These are phyloP conservation scores for Tuber microsphaerosporum DNA, from an alignment of 495 filamentous ascomycete species.

Conservation along the genomic window DNA sequence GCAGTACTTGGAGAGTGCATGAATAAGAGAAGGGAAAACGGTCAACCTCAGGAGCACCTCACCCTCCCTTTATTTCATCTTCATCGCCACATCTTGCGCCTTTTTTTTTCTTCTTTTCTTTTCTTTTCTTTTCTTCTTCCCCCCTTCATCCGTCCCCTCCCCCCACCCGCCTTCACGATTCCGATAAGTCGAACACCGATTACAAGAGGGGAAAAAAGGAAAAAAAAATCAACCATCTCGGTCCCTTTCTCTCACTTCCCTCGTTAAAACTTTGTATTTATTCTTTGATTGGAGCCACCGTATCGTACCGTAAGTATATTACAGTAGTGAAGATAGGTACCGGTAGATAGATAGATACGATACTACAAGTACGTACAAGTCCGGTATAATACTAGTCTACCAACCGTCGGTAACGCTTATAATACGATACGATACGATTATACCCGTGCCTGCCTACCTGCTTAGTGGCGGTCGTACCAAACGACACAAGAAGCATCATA, in stretches of 20 bases:
- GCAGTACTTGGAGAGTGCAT: neutral
- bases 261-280: neutral
- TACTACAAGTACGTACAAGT: too few species aligned
- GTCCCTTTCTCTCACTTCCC: neutral
- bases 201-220: neutral
- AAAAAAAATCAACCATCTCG: neutral
- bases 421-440: neutral
- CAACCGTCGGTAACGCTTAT: neutral
- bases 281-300: neutral
- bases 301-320: neutral
- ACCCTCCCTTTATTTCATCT: neutral
- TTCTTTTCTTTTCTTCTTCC: neutral
- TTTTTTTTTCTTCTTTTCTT: neutral
- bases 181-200: neutral
- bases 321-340: too few species aligned
- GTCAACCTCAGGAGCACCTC: neutral
- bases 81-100: neutral
- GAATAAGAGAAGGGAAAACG: neutral
- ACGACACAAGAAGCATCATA: neutral
- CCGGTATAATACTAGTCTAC: too few species aligned
- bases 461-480: neutral
- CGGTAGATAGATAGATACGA: neutral
- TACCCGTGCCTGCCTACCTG: neutral
- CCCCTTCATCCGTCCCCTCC: neutral
- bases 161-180: neutral